Conservation (phyloP, 352 stramenopile species). For the Elongisporangium senticosum region DNA sequence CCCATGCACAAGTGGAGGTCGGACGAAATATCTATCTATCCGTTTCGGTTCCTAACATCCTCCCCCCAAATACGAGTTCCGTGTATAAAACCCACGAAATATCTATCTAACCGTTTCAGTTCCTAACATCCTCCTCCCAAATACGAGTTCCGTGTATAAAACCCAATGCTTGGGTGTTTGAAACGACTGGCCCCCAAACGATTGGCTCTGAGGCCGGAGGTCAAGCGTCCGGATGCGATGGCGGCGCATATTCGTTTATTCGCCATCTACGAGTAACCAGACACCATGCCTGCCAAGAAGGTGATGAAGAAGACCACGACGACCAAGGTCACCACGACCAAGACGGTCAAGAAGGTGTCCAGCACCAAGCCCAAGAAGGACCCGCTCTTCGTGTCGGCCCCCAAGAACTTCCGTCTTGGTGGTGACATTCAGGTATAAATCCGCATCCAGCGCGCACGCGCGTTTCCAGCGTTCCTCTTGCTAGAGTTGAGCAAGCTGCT, state of each 20-base stretch:
- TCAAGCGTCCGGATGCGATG: background rate
- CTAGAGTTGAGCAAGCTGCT: background rate
- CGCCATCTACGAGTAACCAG: slow-evolving; percentile 70
- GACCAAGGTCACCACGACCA: slow-evolving; percentile 59
- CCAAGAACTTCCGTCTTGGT: slow-evolving; percentile 95
- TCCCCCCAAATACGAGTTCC: too few relatives aligned
- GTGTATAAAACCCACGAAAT: too few relatives aligned
- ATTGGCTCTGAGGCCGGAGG: background rate
- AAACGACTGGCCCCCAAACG: background rate
- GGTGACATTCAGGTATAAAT: slow-evolving; percentile 92
- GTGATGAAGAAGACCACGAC: slow-evolving; percentile 73
- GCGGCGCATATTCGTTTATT: slow-evolving; percentile 76
- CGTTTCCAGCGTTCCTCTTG: too few relatives aligned
- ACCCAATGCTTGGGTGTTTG: background rate
- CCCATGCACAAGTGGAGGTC: background rate
- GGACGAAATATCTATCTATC: too few relatives aligned
- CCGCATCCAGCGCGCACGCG: slow-evolving; percentile 14
- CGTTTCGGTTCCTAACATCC: too few relatives aligned
- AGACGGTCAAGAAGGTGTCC: slow-evolving; percentile 43
- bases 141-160: too few relatives aligned
- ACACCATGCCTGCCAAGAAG: slow-evolving; percentile 84
- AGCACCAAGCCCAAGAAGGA: slow-evolving; percentile 81
- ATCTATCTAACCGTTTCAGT: too few relatives aligned
- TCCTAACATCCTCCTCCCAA: too few relatives aligned
- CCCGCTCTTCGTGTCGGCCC: slow-evolving; percentile 92